Conservation (phyloP, 176 grass and related monocot species). For the Aechmea fasciata region DNA sequence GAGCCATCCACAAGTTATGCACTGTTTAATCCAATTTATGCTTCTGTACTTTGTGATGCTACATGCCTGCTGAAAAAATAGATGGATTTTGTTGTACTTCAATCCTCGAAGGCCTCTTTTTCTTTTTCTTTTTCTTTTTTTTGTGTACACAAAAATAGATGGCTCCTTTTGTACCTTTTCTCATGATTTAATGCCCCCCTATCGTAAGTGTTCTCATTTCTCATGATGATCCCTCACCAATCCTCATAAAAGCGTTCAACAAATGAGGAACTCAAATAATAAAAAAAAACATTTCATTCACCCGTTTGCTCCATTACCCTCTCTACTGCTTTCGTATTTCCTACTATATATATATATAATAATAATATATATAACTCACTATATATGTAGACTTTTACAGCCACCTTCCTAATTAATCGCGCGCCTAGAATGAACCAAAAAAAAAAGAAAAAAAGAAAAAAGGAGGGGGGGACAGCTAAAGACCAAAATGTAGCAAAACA, state of each 20-base stretch:
- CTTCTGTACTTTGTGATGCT: too few relatives aligned
- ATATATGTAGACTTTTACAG: neutral
- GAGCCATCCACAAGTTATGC: too few relatives aligned
- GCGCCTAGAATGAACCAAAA: neutral
- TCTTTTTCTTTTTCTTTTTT: neutral
- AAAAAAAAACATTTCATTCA: neutral
- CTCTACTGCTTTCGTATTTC: neutral
- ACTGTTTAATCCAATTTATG: too few relatives aligned
- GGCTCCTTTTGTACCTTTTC: neutral
- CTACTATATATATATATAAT: neutral
- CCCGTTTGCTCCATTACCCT: neutral
- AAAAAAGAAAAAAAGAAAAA: neutral
- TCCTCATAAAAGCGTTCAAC: neutral
- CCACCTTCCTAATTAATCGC: neutral
- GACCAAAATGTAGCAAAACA: too few relatives aligned
- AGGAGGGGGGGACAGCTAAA: neutral
- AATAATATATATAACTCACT: too few relatives aligned
- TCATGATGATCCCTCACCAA: neutral
- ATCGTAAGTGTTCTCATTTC: neutral
- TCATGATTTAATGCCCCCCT: too few relatives aligned
- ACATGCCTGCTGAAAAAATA: conserved; percentile 4
- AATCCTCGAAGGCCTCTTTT: neutral
- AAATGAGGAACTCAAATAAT: neutral
- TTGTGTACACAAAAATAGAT: neutral
- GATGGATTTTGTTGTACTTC: conserved; percentile 19